Evolutionary conservation across 768 basidiomycete species (phyloP), one percentile per base, ranked within the genome.

Genomic region (Mycena pura): DNA sequence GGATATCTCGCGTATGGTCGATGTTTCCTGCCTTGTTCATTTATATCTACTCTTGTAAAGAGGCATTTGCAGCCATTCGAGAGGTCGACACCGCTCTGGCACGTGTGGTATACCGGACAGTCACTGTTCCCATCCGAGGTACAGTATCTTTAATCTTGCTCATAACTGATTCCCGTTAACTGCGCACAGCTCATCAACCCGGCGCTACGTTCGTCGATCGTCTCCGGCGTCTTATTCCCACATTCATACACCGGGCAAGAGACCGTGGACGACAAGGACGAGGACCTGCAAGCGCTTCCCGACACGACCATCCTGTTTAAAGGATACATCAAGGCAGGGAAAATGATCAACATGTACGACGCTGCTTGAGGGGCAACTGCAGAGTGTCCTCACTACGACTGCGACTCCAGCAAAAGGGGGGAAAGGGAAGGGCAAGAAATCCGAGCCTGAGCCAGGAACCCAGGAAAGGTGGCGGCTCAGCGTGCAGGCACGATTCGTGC

Each of bases 261-360:
- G 8, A 11, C n/a, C 15, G 19, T 15, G 51, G 44, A 66, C 7
- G 55, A n/a, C n/a, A n/a, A 47, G 21, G 67, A 69, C 7, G 47
- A 39, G 2, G 72, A 76, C 2, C 67, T 87, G 6, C 83, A 80
- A 78, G 78, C 83, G 44, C 80, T 90, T 39, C 88, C 91, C 0
- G 93, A 95, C 66, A 88, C 85, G 2, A 88, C 85, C 66, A 90
- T 94, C 57, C 77, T 94, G 14, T 92, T 94, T 77, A 78, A 77
- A 45, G 82, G 91, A 21, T 95, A 93, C 74, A 79, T 88, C 40
- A 88, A 93, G 67, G 89, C 90, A 45, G 91, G 91, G 43, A 88
- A 83, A 75, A 84, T 90, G 84, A 86, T 95, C 73, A 95, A 95
- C 69, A 82, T 93, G 2, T 93, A 91, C 70, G 93, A 95, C 72